A percentile compares a stretch with the other conserved stretches of the same genome.
Evolutionary conservation across 2,329 filamentous ascomycete species (phyloP).

Genomic region (Penicillium sp.): DNA sequence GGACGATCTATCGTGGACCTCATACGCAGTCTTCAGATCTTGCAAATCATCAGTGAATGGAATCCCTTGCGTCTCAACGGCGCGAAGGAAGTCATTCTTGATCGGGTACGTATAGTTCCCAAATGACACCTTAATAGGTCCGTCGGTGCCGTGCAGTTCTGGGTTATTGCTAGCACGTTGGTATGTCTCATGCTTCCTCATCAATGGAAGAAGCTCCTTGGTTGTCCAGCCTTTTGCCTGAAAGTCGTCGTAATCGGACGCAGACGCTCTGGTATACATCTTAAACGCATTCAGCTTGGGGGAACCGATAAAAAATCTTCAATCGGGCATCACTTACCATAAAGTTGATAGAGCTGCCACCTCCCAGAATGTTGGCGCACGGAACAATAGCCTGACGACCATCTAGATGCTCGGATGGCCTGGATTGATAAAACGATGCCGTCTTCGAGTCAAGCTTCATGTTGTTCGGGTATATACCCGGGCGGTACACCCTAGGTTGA

Average conservation of each 20-base stretch:
- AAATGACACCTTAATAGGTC: constrained; percentile 79
- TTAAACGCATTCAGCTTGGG: constrained; percentile 25
- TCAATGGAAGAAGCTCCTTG: constrained; percentile 70
- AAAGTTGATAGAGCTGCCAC: constrained; percentile 74
- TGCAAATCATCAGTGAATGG: constrained; percentile 73
- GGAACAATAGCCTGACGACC: constrained; percentile 73
- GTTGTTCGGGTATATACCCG: constrained; percentile 73
- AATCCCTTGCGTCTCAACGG: constrained; percentile 70
- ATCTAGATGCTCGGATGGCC: constrained; percentile 68
- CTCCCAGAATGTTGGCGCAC: constrained; percentile 68
- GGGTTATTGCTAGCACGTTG: constrained; percentile 63
- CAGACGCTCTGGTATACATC: constrained; percentile 72
- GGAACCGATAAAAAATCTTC: not conserved
- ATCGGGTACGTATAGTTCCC: constrained; percentile 79
- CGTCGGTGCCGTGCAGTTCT: constrained; percentile 69
- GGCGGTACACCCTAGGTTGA: constrained; percentile 62
- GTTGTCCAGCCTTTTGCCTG: constrained; percentile 77
- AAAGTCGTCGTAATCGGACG: constrained; percentile 75
- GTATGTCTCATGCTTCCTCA: constrained; percentile 80
- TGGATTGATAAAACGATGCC: constrained; percentile 76
- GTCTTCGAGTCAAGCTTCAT: constrained; percentile 80
- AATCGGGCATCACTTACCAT: constrained; percentile 52
- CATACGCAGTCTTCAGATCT: constrained; percentile 55
- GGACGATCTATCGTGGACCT: not conserved
- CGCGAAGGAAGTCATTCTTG: constrained; percentile 75